Evolutionary conservation across 1,139 yeast genomes (phyloP).

Genomic region (Saccharomycopsis phalli): DNA sequence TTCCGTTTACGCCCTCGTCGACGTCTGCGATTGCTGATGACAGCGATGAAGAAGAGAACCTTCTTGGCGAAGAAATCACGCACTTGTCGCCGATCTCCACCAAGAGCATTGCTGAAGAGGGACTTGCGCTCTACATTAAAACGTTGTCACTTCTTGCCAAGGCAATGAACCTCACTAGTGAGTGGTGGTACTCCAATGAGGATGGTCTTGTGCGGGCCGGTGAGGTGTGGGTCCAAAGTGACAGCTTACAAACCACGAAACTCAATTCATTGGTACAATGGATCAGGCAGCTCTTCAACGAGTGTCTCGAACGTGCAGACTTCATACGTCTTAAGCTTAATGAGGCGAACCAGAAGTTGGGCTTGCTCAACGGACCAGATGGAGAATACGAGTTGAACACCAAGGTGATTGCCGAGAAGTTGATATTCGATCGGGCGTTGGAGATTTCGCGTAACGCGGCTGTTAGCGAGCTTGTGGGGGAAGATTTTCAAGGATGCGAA

Average conservation of each 20-base stretch:
- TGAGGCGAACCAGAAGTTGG: conserved; percentile 36
- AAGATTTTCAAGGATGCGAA: conserved; percentile 73
- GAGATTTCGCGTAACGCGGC: conserved; percentile 93
- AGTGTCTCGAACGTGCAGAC: conserved; percentile 82
- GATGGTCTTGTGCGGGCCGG: conserved; percentile 28
- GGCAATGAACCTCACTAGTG: conserved; percentile 78
- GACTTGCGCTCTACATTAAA: conserved; percentile 76
- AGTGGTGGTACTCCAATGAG: conserved; percentile 71
- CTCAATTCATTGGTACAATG: conserved; percentile 84
- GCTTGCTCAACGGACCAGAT: conserved; percentile 15
- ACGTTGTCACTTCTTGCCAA: conserved; percentile 70
- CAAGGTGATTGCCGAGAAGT: conserved; percentile 61
- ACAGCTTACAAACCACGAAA: conserved; percentile 24
- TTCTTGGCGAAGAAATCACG: conserved; percentile 34
- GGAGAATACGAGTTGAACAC: conserved; percentile 17
- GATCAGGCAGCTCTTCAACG: conserved; percentile 85
- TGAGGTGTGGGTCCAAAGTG: background rate
- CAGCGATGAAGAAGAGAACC: conserved; percentile 28
- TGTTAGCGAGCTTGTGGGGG: conserved; percentile 70
- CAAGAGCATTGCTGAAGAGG: conserved; percentile 68
- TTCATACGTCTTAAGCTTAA: conserved; percentile 49
- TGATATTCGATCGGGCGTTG: conserved; percentile 84
- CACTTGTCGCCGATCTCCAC: conserved; percentile 52
- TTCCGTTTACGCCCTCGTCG: conserved; percentile 63
- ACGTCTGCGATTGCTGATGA: conserved; percentile 27